phyloP scores from a whole-genome alignment of 768 basidiomycete genomes.

The Lactifluus rugatus region DNA sequence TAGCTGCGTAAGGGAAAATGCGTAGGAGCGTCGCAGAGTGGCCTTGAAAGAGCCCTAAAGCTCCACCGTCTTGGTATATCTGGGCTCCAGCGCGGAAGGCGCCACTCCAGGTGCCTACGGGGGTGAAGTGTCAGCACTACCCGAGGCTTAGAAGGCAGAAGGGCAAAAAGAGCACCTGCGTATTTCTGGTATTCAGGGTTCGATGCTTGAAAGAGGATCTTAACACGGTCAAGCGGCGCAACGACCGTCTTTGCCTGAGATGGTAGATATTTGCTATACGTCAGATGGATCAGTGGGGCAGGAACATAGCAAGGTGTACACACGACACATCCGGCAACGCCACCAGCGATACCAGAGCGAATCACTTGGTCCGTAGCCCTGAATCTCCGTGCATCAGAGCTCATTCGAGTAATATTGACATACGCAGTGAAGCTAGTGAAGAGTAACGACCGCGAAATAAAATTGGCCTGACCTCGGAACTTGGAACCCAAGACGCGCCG shows the following conservation, averaged over 20 bases:
- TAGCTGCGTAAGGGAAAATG: constrained; percentile 93
- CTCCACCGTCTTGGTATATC: constrained; percentile 60
- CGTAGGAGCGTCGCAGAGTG: constrained; percentile 92
- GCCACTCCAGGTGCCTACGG: constrained; percentile 76
- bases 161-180: constrained; percentile 44
- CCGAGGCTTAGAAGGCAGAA: no score
- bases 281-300: constrained; percentile 12
- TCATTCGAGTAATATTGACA: constrained; percentile 37
- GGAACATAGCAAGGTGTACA: constrained; percentile 28
- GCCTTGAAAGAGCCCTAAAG: constrained; percentile 84
- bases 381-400: constrained; percentile 38
- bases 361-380: constrained; percentile 34
- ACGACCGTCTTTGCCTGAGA: constrained; percentile 85
- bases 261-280: not conserved
- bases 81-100: constrained; percentile 64
- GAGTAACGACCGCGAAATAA: not conserved
- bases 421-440: constrained; percentile 12
- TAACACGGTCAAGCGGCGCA: constrained; percentile 94
- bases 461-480: not conserved
- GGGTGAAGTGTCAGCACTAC: not conserved
- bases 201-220: constrained; percentile 96
- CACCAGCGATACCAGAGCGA: constrained; percentile 85
- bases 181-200: constrained; percentile 93
- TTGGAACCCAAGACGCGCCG: no score
- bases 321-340: constrained; percentile 88